Evolutionary conservation across 345 rosid species (phyloP).

Genomic region (Salix purpurea): DNA sequence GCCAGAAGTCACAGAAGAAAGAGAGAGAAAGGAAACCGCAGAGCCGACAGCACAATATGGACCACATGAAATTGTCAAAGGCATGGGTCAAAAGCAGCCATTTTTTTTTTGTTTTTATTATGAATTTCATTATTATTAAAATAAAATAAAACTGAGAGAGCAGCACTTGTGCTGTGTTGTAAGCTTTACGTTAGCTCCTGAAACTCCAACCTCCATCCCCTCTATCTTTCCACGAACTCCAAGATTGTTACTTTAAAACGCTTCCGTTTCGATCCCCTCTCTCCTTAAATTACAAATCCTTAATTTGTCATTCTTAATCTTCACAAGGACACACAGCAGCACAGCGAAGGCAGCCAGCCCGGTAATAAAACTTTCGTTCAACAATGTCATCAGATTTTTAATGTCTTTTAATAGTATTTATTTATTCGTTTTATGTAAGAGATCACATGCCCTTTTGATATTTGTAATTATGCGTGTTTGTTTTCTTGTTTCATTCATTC

Average conservation of each 20-base stretch:
- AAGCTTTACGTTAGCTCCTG: neutral
- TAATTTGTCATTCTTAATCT: neutral
- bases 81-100: conserved; percentile 5
- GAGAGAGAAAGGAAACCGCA: no score
- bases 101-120: neutral
- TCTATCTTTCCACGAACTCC: neutral
- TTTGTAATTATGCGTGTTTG: neutral
- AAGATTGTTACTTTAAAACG: neutral
- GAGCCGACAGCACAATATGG: no score
- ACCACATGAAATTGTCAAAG: neutral
- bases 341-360: neutral
- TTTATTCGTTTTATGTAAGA: neutral
- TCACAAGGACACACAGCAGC: neutral
- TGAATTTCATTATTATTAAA: no score
- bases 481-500: neutral
- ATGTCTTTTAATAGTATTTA: neutral
- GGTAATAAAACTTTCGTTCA: neutral
- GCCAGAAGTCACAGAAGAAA: no score
- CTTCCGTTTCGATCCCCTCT: neutral
- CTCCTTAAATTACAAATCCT: neutral
- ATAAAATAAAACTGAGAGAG: no score
- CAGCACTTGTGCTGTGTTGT: no score
- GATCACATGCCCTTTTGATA: no score
- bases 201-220: conserved; percentile 24
- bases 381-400: neutral